A percentile compares a stretch with the other conserved stretches of the same genome.
Evolutionary conservation across 2,329 filamentous ascomycete species (phyloP).

Genomic region (Aschersonia sp.): DNA sequence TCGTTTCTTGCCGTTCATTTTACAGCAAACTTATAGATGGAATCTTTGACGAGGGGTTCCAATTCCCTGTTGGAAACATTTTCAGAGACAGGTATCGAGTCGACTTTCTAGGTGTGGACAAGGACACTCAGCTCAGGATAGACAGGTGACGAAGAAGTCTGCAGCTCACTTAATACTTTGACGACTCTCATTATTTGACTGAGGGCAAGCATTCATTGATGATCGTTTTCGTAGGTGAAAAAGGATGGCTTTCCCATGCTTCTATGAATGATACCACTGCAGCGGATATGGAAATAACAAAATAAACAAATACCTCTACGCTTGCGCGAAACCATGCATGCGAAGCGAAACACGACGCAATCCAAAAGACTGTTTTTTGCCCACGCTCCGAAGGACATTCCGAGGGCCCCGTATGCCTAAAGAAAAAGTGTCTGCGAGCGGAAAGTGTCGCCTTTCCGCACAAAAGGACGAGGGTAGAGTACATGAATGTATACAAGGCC

Average conservation of each 20-base stretch:
- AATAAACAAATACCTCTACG: too few relatives aligned
- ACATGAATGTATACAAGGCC: background rate
- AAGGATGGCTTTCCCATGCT: background rate
- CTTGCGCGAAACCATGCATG: too few relatives aligned
- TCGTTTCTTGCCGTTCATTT: background rate
- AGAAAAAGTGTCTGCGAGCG: too few relatives aligned
- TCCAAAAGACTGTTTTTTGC: too few relatives aligned
- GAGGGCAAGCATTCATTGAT: background rate
- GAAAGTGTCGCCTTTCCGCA: too few relatives aligned
- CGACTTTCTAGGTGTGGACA: background rate
- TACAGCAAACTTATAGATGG: conserved; percentile 1
- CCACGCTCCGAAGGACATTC: too few relatives aligned
- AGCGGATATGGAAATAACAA: too few relatives aligned
- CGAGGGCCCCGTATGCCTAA: too few relatives aligned
- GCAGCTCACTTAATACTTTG: background rate
- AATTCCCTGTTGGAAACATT: background rate
- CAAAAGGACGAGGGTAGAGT: too few relatives aligned
- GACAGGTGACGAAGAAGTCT: background rate
- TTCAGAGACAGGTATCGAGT: background rate
- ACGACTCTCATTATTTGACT: background rate
- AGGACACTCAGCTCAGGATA: background rate
- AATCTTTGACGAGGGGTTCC: background rate
- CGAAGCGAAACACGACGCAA: too few relatives aligned
- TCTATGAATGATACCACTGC: too few relatives aligned
- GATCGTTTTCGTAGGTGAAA: background rate